Evolutionary conservation across 768 basidiomycete genomes (phyloP).

Genomic region (Lactifluus volemus): DNA sequence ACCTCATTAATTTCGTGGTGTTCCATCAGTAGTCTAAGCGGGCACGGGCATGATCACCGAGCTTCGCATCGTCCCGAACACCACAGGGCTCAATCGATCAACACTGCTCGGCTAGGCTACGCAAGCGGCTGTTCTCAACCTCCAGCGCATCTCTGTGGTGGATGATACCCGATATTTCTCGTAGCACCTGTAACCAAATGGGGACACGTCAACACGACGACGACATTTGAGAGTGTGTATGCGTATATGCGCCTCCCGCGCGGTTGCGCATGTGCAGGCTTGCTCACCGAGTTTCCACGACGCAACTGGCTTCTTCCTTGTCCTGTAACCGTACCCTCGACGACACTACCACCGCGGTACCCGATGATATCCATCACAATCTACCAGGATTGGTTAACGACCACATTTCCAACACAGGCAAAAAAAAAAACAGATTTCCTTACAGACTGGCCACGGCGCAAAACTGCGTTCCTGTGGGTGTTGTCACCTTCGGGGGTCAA

Average conservation of each 20-base stretch:
- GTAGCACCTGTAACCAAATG: background rate
- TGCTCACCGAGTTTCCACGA: background rate
- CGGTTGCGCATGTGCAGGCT: no score
- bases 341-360: no score
- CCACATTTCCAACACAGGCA: background rate
- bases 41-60: background rate
- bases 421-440: background rate
- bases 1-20: no score
- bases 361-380: slow-evolving; percentile 1
- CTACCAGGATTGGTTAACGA: background rate
- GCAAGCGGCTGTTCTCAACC: background rate
- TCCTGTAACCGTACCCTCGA: background rate
- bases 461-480: background rate
- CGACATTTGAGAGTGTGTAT: no score
- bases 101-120: background rate
- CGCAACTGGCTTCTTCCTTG: background rate
- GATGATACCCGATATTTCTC: slow-evolving; percentile 4
- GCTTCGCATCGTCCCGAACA: background rate
- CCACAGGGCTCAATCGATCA: background rate
- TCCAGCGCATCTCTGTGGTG: slow-evolving; percentile 2
- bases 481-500: background rate
- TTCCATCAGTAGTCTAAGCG: no score
- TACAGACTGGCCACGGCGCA: slow-evolving; percentile 5
- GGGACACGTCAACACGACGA: background rate
- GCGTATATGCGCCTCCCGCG: no score